Evolutionary conservation across 2,329 filamentous ascomycete genomes (phyloP).

Genomic region (Zymoseptoria brevis): DNA sequence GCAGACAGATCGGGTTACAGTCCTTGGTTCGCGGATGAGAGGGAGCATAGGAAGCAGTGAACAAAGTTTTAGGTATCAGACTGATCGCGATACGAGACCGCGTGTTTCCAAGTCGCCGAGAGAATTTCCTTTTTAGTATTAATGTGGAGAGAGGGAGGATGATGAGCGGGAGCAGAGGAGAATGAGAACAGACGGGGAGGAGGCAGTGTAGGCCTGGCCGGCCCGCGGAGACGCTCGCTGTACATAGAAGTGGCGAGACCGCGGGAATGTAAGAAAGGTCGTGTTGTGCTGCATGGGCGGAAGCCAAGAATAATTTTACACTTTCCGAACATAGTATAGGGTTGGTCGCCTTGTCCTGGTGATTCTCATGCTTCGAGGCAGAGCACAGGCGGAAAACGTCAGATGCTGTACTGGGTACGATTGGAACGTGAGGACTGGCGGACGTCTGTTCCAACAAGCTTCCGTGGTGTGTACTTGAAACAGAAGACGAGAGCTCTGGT

Average conservation of each 20-base stretch:
- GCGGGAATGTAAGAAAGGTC: not conserved
- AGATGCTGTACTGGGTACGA: not conserved
- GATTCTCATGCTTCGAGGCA: not conserved
- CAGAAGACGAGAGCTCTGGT: not conserved
- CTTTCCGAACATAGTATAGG: not conserved
- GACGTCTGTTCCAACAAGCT: not conserved
- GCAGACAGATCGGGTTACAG: not conserved
- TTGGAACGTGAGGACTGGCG: not conserved
- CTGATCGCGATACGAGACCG: not conserved
- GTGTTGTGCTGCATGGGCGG: not conserved
- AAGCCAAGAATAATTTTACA: not conserved
- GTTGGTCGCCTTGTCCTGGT: not conserved
- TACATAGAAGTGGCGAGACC: not conserved
- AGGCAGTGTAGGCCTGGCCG: not conserved
- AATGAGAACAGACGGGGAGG: not conserved
- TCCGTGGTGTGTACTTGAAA: not conserved
- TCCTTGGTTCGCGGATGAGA: not conserved
- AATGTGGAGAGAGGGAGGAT: not conserved
- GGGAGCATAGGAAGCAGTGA: not conserved
- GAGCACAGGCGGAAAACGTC: not conserved
- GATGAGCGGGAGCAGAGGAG: not conserved
- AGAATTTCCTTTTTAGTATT: not conserved
- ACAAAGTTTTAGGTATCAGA: not conserved
- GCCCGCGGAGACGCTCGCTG: not conserved
- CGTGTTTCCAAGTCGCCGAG: not conserved